Evolutionary conservation across 345 rosid genomes (phyloP).

Genomic region (Kernera saxatilis): DNA sequence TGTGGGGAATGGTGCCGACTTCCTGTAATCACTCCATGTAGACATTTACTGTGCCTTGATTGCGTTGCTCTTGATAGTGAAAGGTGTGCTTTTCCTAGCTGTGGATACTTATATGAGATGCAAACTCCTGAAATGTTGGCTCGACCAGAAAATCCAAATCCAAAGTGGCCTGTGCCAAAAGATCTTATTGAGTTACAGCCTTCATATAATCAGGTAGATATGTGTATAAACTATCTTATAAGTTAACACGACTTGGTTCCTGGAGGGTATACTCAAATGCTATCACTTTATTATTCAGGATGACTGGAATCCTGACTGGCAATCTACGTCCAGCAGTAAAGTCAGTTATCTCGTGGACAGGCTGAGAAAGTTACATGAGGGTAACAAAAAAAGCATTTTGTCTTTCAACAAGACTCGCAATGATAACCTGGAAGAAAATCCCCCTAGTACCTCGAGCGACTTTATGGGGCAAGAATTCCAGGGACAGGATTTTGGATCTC

Average conservation of each 20-base stretch:
- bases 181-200: constrained; percentile 98
- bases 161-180: constrained; percentile 94
- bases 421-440: constrained; percentile 27
- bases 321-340: constrained; percentile 92
- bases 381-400: constrained; percentile 25
- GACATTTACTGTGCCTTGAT: constrained; percentile 84
- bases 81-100: constrained; percentile 69
- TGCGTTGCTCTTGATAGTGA: constrained; percentile 75
- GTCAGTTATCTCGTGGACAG: constrained; percentile 70
- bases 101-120: constrained; percentile 81
- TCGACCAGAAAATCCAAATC: constrained; percentile 92
- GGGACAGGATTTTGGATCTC: constrained; percentile 29
- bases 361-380: constrained; percentile 61
- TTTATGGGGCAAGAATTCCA: constrained; percentile 14
- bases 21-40: constrained; percentile 86
- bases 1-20: constrained; percentile 98
- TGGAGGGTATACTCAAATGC: constrained; percentile 2
- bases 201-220: constrained; percentile 78
- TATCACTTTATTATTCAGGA: constrained; percentile 49
- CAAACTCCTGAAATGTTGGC: constrained; percentile 71
- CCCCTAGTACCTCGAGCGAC: constrained; percentile 18
- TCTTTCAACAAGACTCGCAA: constrained; percentile 21
- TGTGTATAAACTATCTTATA: constrained; percentile 3
- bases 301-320: constrained; percentile 98
- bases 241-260: background rate